Evolutionary conservation across 495 filamentous ascomycete species (phyloP).

Genomic region (Pyronema omphalodes): DNA sequence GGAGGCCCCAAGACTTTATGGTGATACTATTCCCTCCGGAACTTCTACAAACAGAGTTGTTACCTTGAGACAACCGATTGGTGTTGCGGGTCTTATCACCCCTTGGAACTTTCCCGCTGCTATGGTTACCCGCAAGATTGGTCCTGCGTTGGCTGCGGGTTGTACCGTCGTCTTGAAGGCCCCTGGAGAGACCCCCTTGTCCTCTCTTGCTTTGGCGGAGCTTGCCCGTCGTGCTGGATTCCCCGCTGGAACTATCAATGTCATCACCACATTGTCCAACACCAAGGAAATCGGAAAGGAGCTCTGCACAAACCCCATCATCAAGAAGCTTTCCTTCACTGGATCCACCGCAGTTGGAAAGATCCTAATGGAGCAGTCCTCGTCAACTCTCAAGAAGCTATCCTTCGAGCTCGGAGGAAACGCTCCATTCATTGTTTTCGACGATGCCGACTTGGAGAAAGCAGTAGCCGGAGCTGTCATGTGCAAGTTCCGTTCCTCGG

Average conservation of each 20-base stretch:
- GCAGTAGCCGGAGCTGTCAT: constrained; percentile 59
- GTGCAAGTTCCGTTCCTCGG: constrained; percentile 71
- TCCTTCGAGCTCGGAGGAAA: constrained; percentile 82
- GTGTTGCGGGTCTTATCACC: constrained; percentile 87
- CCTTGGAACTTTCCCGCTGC: constrained; percentile 94
- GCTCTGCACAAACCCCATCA: constrained; percentile 48
- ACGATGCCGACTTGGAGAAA: constrained; percentile 64
- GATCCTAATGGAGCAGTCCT: constrained; percentile 67
- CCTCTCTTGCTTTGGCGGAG: constrained; percentile 63
- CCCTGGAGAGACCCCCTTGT: constrained; percentile 72
- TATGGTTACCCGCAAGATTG: constrained; percentile 83
- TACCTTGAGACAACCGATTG: constrained; percentile 71
- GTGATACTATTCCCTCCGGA: constrained; percentile 43
- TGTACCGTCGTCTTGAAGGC: constrained; percentile 79
- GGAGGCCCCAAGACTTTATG: constrained; percentile 51
- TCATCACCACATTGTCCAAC: constrained; percentile 53
- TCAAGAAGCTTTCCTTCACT: constrained; percentile 81
- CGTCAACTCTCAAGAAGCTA: constrained; percentile 67
- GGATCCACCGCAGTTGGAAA: constrained; percentile 76
- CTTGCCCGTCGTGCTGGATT: constrained; percentile 68
- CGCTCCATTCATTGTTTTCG: constrained; percentile 84
- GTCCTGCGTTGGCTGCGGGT: constrained; percentile 61
- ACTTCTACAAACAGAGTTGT: constrained; percentile 54
- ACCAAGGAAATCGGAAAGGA: constrained; percentile 55
- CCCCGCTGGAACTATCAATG: constrained; percentile 67